These are phyloP conservation scores for Komagataea norvegica DNA, from an alignment of 1,139 yeast species.

Conservation along the genomic window DNA sequence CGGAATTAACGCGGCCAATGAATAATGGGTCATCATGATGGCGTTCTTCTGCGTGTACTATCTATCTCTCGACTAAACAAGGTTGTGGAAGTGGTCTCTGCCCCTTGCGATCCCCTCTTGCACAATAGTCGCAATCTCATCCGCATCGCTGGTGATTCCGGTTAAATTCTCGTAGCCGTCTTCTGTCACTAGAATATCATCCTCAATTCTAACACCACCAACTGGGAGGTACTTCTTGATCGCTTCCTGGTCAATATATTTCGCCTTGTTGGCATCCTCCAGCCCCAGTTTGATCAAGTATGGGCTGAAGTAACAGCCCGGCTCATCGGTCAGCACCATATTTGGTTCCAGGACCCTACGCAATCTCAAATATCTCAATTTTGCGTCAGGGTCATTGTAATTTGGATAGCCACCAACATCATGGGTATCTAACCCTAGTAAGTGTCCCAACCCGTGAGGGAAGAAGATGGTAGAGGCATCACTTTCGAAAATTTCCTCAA, in stretches of 20 bases:
- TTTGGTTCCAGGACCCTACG: slow-evolving; percentile 67
- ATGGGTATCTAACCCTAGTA: slow-evolving; percentile 92
- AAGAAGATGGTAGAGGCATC: slow-evolving; percentile 74
- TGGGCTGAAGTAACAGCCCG: slow-evolving; percentile 89
- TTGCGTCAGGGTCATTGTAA: slow-evolving; percentile 75
- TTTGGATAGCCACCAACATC: slow-evolving; percentile 90
- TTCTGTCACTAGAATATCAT: slow-evolving; percentile 75
- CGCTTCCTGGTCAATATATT: slow-evolving; percentile 60
- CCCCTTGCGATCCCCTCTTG: slow-evolving; percentile 65
- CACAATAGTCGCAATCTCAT: slow-evolving; percentile 73
- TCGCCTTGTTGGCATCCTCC: slow-evolving; percentile 49
- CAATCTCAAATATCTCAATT: slow-evolving; percentile 71
- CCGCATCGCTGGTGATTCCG: slow-evolving; percentile 77
- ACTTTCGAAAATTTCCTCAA: slow-evolving; percentile 63
- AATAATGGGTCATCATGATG: not conserved
- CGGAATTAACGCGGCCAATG: not conserved
- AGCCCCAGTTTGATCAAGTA: slow-evolving; percentile 66
- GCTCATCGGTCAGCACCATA: slow-evolving; percentile 93
- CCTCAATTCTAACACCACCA: slow-evolving; percentile 97
- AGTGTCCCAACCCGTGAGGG: slow-evolving; percentile 95
- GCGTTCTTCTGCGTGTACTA: not conserved
- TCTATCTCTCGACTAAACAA: slow-evolving; percentile 14
- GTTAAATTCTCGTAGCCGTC: slow-evolving; percentile 80
- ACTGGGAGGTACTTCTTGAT: slow-evolving; percentile 77
- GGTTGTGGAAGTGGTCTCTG: slow-evolving; percentile 52